Base-by-base conservation (phyloP, 345 rosid species). In the Stellera chamaejasme region DNA sequence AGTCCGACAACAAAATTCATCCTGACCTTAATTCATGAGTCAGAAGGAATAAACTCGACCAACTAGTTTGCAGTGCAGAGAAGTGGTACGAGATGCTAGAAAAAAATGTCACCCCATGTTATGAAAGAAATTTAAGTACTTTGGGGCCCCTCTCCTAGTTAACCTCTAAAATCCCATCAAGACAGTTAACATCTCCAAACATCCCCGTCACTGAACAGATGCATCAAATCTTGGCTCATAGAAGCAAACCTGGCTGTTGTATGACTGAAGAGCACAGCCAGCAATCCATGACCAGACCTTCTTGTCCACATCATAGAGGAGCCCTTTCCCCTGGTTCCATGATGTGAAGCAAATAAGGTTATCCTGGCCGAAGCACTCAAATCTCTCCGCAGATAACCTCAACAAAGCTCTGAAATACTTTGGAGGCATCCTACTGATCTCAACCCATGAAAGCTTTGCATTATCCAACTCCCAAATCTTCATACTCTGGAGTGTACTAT, bases 161-260 rank as follows among this genome's bases (percentile, higher is more conserved):
- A 19, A 51, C 45, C 62, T 51, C 69, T 13, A 27, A 62, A 43
- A 42, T 27, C 13, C 58, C 6, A 11, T 10, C 43, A 53, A 36
- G 2, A 10, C 0, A 46, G 10, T 14, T 23, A 19, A 14, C 10
- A 0, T 43, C 11, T 58, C 50, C 63, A 56, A 42, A 3, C 59
- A 50, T 39, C 55, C 55, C 14, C 19, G 50, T 75, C 67, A 80
- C 54, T 50, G 32, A 55, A 83, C 60, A 41, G 80, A 83, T 41
- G 96, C 88, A 69, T 91, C 98, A 58, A 91, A 91, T 76, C 98
- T 76, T 39, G 98, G 98, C 83, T 91, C 98, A 71, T 85, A 91
- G 70, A 91, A 91, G 71, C 92, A 91, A 54, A 79, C 92, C 75
- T 91, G 98, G 69, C 90, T 88, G 68, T 83, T 91, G 62, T 78